Evolutionary conservation across 1,284 basidiomycete genomes (phyloP), one percentile per base, ranked within the genome.

Genomic region (Lentinula novae-zelandiae): DNA sequence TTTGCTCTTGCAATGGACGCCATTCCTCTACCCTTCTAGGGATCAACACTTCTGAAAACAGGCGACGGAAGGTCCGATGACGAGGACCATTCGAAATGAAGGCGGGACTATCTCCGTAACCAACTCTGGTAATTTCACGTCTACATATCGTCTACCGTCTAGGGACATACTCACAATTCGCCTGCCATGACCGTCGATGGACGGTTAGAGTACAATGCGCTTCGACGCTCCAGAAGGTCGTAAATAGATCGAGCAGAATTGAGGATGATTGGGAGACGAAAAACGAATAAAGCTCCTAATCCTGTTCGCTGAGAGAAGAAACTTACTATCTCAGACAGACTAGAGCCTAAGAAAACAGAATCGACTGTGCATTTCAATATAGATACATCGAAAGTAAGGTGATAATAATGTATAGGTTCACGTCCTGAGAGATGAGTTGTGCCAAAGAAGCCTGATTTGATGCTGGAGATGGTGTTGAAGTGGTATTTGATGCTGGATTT

Each of bases 1-100:
- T 53, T 27, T 57, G 36, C 27, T 63, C 62, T 17, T 65, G 57
- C 20, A 63, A 8, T 17, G 39, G 44, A 33, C 52, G 62, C 40
- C 49, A 60, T 22, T 57, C 40, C 6, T 52, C 31, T 3, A 60
- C 20, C 54, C 36, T 58, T 20, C 49, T 49, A 3, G 58, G 50
- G 12, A n/a, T 53, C 10, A 62, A 49, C 4, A 50, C 39, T 20
- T 65, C 64, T 7, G 44, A 57, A 15, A 60, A 38, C 13, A 65
- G 38, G 34, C 44, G 58, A 13, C 62, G 60, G 27, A 55, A 61
- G 40, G 62, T 60, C 10, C 62, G 55, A 42, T 57, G 58, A 1
- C 55, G 60, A 15, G 60, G 50, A 15, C 60, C 60, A 20, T 48
- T 62, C 3, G 38, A 17, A 10, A 40, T 31, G 9, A 63, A 44